phyloP scores from a whole-genome alignment of 345 rosid species.

The Microthlaspi erraticum region DNA sequence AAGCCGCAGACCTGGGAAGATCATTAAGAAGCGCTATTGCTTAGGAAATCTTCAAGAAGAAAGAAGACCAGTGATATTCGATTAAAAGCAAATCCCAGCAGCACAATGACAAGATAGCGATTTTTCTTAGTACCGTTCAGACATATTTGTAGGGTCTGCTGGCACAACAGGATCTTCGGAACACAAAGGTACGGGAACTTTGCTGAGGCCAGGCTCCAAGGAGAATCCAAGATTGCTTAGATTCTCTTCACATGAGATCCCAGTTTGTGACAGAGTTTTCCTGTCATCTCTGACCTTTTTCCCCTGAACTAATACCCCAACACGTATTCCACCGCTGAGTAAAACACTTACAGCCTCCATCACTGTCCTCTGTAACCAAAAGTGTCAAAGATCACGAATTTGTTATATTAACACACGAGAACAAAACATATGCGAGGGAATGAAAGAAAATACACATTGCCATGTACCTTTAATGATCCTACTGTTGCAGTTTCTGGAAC shows the following conservation, averaged over 20 bases:
- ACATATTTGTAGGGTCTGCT: constrained; percentile 39
- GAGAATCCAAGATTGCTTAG: constrained; percentile 65
- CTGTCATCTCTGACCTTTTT: constrained; percentile 83
- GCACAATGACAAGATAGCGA: constrained; percentile 29
- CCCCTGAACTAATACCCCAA: constrained; percentile 77
- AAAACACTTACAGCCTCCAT: constrained; percentile 74
- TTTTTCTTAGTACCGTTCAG: constrained; percentile 57
- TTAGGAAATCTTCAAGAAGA: constrained; percentile 47
- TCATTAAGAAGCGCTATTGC: constrained; percentile 40
- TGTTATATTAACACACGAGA: constrained; percentile 14
- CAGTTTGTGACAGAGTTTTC: constrained; percentile 71
- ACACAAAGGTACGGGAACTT: constrained; percentile 50
- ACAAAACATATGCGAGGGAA: constrained; percentile 11
- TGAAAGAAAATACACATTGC: constrained; percentile 10
- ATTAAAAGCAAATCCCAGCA: constrained; percentile 41
- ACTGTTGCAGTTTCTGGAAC: constrained; percentile 85
- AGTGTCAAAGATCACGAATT: constrained; percentile 19
- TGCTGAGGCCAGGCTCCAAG: constrained; percentile 63
- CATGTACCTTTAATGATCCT: constrained; percentile 50
- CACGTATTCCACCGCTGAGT: constrained; percentile 72
- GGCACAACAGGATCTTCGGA: constrained; percentile 54
- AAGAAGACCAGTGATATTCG: constrained; percentile 38
- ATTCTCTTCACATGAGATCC: constrained; percentile 67
- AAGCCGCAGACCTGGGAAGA: constrained; percentile 61
- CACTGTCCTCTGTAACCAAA: constrained; percentile 62